A percentile compares a stretch with the other conserved stretches of the same genome.
Conservation (phyloP, 2,329 filamentous ascomycete species). For the Dactylellina sp. region DNA sequence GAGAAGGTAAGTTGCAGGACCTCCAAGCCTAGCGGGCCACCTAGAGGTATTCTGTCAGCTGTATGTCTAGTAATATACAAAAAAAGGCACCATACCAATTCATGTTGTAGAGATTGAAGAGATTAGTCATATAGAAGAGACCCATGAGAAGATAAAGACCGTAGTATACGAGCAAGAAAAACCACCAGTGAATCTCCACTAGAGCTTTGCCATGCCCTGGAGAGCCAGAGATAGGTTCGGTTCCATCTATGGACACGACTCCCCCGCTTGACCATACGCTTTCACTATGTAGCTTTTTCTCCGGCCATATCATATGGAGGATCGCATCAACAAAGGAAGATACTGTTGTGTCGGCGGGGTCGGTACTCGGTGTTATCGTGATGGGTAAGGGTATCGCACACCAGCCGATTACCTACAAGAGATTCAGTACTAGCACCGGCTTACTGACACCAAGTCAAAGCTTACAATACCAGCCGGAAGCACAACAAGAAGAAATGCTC, state of each 20-base stretch:
- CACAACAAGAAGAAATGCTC: constrained; percentile 72
- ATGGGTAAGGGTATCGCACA: constrained; percentile 60
- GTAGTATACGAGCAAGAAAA: constrained; percentile 77
- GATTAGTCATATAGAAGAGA: constrained; percentile 77
- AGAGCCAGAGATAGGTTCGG: constrained; percentile 62
- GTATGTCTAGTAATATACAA: background rate
- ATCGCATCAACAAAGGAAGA: constrained; percentile 52
- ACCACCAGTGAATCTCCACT: constrained; percentile 77
- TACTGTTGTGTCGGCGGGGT: constrained; percentile 12
- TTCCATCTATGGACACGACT: constrained; percentile 42
- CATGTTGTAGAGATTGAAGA: constrained; percentile 77
- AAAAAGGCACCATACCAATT: constrained; percentile 69
- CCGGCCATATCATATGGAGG: constrained; percentile 53
- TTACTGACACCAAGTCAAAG: background rate
- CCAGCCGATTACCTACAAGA: constrained; percentile 53
- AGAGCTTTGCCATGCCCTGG: constrained; percentile 74
- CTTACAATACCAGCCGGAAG: constrained; percentile 72
- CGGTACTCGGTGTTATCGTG: constrained; percentile 61
- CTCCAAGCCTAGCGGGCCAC: constrained; percentile 75
- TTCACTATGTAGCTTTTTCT: constrained; percentile 8
- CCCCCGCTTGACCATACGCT: constrained; percentile 55
- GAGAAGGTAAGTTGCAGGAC: constrained; percentile 73
- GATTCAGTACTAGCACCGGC: background rate
- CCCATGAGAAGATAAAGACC: constrained; percentile 76
- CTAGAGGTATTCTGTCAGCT: constrained; percentile 58